phyloP scores from a whole-genome alignment of 805 yeast species.

The Scheffersomyces ergatensis region DNA sequence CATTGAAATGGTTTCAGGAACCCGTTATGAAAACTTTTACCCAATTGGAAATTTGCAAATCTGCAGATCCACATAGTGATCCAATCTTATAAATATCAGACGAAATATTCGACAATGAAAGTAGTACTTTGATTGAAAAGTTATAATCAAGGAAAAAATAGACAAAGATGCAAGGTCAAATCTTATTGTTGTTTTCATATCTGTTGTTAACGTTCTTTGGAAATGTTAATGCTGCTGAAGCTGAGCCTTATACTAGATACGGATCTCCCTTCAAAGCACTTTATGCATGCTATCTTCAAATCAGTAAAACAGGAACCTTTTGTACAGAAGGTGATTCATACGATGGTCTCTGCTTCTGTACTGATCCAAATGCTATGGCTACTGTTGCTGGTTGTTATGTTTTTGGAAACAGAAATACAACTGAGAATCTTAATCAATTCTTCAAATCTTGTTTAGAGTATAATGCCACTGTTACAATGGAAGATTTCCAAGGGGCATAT shows the following conservation, averaged over 20 bases:
- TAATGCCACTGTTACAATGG: constrained; percentile 17
- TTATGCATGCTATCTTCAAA: background rate
- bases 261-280: background rate
- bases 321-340: background rate
- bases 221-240: background rate
- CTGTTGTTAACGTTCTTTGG: no score
- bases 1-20: no score
- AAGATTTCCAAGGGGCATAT: constrained; percentile 13
- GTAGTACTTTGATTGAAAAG: no score
- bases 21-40: no score
- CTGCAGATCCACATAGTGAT: no score
- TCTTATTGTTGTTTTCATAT: no score
- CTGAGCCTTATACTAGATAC: background rate
- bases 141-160: no score
- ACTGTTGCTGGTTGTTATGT: constrained; percentile 28
- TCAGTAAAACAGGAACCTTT: background rate
- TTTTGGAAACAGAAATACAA: constrained; percentile 8
- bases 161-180: no score
- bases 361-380: constrained; percentile 23
- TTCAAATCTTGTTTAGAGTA: constrained; percentile 18
- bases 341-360: constrained; percentile 19
- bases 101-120: no score
- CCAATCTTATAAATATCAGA: no score
- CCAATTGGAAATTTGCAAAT: no score
- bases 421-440: constrained; percentile 6